Conservation (phyloP, 164 flowering plant genomes). For the Brasenia schreberi region DNA sequence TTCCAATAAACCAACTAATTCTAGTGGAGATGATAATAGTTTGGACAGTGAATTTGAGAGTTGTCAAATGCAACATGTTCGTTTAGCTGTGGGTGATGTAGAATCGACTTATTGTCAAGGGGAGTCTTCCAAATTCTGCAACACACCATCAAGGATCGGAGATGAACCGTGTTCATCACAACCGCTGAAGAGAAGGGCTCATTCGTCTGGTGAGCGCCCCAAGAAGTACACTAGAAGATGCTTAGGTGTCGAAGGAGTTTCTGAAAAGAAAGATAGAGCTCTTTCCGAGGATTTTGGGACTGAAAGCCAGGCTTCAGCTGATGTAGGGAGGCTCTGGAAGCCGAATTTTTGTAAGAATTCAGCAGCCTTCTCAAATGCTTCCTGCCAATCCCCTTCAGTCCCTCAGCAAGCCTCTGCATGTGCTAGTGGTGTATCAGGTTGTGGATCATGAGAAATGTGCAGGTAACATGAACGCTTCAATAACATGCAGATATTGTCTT, state of each 20-base stretch:
- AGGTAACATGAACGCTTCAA: slow-evolving; percentile 5
- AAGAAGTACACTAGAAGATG: slow-evolving; percentile 12
- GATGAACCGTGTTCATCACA: not conserved
- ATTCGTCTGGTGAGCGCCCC: not conserved
- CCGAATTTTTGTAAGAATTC: slow-evolving; percentile 12
- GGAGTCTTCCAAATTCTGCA: not conserved
- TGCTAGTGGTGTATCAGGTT: slow-evolving; percentile 7
- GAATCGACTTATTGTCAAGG: not conserved
- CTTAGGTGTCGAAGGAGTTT: slow-evolving; percentile 6
- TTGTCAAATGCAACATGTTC: slow-evolving; percentile 3
- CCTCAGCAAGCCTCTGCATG: slow-evolving; percentile 10
- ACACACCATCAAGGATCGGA: not conserved
- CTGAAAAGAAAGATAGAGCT: slow-evolving; percentile 5
- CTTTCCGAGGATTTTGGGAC: slow-evolving; percentile 6
- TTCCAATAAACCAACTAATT: slow-evolving; percentile 15
- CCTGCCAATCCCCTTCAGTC: slow-evolving; percentile 14
- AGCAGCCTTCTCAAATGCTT: slow-evolving; percentile 14
- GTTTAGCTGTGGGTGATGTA: not conserved
- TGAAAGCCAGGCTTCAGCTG: slow-evolving; percentile 12
- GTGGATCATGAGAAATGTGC: slow-evolving; percentile 5
- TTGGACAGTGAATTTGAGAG: slow-evolving; percentile 12
- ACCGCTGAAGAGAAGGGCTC: not conserved
- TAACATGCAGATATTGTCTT: too few relatives aligned
- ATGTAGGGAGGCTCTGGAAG: slow-evolving; percentile 5
- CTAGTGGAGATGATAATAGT: slow-evolving; percentile 15